phyloP scores from a whole-genome alignment of 2,329 filamentous ascomycete species.

The Colletotrichum horii region DNA sequence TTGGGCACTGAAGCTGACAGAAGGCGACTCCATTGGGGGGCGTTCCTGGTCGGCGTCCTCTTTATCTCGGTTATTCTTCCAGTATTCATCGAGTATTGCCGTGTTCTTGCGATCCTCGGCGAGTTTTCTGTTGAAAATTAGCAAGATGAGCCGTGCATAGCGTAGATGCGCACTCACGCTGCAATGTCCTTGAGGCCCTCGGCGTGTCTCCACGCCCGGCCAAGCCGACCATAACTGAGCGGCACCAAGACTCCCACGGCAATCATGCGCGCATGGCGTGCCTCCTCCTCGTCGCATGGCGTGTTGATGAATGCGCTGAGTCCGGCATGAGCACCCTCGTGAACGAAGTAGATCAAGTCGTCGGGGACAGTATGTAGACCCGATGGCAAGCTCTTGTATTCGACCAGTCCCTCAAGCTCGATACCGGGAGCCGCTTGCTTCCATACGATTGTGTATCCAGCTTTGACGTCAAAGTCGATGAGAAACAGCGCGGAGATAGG shows the following conservation, averaged over 20 bases:
- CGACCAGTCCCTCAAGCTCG: constrained; percentile 83
- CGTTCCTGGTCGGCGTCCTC: constrained; percentile 38
- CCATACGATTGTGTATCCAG: constrained; percentile 91
- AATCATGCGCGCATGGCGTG: constrained; percentile 90
- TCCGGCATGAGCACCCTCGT: constrained; percentile 79
- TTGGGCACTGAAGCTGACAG: constrained; percentile 46
- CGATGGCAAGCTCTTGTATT: constrained; percentile 95
- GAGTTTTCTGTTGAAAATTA: constrained; percentile 53
- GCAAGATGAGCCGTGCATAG: constrained; percentile 25
- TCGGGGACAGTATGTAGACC: constrained; percentile 87
- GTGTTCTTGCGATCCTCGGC: constrained; percentile 69
- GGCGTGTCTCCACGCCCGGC: constrained; percentile 89
- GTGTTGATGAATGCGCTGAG: constrained; percentile 91
- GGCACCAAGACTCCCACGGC: constrained; percentile 90
- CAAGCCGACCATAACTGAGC: constrained; percentile 82
- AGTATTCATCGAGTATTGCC: constrained; percentile 76
- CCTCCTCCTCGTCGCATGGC: constrained; percentile 75
- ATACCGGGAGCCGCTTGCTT: constrained; percentile 74
- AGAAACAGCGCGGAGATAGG: constrained; percentile 82
- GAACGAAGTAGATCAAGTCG: constrained; percentile 94
- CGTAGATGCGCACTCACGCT: constrained; percentile 50
- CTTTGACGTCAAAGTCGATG: constrained; percentile 91
- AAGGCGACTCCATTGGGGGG: constrained; percentile 57
- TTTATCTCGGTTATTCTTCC: constrained; percentile 65
- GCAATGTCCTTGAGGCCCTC: constrained; percentile 77